Evolutionary conservation across 805 yeast species (phyloP), one percentile per base, ranked within the genome.

Genomic region (Kuraishia cidri): DNA sequence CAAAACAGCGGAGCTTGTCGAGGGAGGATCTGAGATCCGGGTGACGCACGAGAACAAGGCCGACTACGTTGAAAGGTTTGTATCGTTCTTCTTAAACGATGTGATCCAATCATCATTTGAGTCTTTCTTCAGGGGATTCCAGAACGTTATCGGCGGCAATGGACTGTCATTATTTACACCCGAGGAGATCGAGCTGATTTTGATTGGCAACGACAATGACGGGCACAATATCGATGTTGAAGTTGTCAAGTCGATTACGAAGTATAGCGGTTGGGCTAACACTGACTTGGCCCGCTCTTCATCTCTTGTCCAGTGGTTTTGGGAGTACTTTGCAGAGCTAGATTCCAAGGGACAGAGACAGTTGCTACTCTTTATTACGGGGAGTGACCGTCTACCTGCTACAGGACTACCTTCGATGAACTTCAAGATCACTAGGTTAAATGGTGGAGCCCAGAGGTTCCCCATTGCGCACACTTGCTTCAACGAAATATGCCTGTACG

Each of bases 381-480:
- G 97, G 0, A 79, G 94, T 1, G 95, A 86, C 47, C 62, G 96
- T 29, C 66, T 92, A 6, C 97, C 98, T 1, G 94, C 96, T 0
- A 84, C 95, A 0, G 98, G 98, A 0, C 66, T 86, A 19, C 78
- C 82, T 20, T 79, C 81, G 32, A 58, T 90, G 60, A 64, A 66
- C 28, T 79, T 92, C 46, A 78, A 78, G 38, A 71, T 90, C n/a
- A 71, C 79, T 11, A 69, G 70, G 34, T 45, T 60, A 9, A 60
- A 55, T 5, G 44, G 40, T 2, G 64, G 61, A 21, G 51, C 60
- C 24, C 62, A 69, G 2, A 60, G 79, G 30, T 56, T 88, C 12
- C 97, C 97, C 0, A 60, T 80, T 11, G 86, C 97, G 0, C 97
- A 90, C 50, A 92, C 97, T 0, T 90, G 98, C 46, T 90, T 92